These are phyloP conservation scores for Rhodotorula paludigena DNA, from an alignment of 768 basidiomycete genomes.

Conservation along the genomic window DNA sequence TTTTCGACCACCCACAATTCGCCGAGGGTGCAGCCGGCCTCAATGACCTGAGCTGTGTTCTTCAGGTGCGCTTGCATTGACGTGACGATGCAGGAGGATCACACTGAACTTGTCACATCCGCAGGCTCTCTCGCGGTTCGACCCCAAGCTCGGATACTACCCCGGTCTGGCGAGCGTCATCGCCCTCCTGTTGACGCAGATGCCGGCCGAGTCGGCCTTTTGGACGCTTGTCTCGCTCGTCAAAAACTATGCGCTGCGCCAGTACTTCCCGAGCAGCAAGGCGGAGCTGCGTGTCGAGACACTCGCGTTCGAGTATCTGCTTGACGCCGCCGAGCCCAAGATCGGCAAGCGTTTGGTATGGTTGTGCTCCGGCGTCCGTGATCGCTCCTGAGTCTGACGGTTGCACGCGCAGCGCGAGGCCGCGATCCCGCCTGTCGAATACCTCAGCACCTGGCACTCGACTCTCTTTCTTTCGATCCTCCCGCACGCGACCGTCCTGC, in stretches of 20 bases:
- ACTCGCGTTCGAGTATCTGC: conserved; percentile 18
- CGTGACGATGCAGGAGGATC: not conserved
- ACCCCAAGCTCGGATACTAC: conserved; percentile 13
- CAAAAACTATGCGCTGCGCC: conserved; percentile 13
- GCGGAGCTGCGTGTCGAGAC: conserved; percentile 19
- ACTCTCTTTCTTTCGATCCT: conserved; percentile 28
- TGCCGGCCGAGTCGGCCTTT: conserved; percentile 24
- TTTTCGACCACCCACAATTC: conserved; percentile 23
- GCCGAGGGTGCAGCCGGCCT: conserved; percentile 8
- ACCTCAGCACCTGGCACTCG: conserved; percentile 16
- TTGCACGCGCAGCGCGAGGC: conserved; percentile 6
- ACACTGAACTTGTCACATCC: not conserved
- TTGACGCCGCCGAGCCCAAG: conserved; percentile 29
- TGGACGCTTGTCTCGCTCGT: conserved; percentile 23
- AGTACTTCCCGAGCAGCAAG: conserved; percentile 9
- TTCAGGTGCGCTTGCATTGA: conserved; percentile 13
- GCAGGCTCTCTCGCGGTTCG: conserved; percentile 28
- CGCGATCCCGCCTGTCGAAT: not conserved
- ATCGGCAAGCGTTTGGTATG: conserved; percentile 21
- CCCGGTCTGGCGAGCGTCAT: conserved; percentile 12
- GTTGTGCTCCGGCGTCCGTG: too few relatives aligned
- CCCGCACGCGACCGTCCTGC: conserved; percentile 12
- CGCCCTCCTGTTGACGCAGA: conserved; percentile 22
- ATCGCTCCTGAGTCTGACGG: not conserved
- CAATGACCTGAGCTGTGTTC: conserved; percentile 15